Evolutionary conservation across 75 land plant genomes (phyloP), one percentile per base, ranked within the genome.

Genomic region (Selaginella moellendorffii): DNA sequence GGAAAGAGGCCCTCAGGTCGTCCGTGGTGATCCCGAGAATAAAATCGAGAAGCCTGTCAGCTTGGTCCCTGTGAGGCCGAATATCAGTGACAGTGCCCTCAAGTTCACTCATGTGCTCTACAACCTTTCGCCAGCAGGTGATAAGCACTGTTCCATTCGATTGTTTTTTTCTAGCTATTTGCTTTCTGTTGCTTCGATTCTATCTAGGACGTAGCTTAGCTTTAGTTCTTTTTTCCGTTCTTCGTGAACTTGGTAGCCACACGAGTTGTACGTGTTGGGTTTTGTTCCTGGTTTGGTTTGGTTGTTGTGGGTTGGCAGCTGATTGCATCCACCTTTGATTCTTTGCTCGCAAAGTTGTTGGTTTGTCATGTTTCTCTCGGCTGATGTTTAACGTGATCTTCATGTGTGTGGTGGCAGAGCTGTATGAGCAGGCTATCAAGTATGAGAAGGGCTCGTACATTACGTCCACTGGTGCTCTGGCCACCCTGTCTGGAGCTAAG

Each of bases 391-490:
- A n/a, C n/a, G n/a, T n/a, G n/a, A n/a, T n/a, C n/a, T n/a, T n/a
- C 46, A 5, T 36, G 46, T 5, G 46, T 36, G 12, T 27, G 29
- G 54, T 17, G 56, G 29, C 53, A 77, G 79, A 77, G 65, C 73
- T 77, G 22, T 77, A 77, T 29, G 79, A 77, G 69, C 79, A 74
- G 54, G 79, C 79, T 64, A 74, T 77, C 59, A 77, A 77, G 69
- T 75, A 52, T 61, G 79, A 77, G 68, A 77, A 77, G 68, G 79
- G 79, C 2, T 77, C 79, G 0, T 75, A 69, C 63, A 77, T 77
- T 31, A 77, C 79, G 10, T 75, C 78, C 26, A 65, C 69, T 22
- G 79, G 79, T 24, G 78, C 79, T 69, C 64, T 77, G 24, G 79
- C 79, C 27, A 77, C 79, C 1, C 51, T 77, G 60, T 77, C 79